phyloP scores from a whole-genome alignment of 768 basidiomycete species.

The Pholiota conissans region DNA sequence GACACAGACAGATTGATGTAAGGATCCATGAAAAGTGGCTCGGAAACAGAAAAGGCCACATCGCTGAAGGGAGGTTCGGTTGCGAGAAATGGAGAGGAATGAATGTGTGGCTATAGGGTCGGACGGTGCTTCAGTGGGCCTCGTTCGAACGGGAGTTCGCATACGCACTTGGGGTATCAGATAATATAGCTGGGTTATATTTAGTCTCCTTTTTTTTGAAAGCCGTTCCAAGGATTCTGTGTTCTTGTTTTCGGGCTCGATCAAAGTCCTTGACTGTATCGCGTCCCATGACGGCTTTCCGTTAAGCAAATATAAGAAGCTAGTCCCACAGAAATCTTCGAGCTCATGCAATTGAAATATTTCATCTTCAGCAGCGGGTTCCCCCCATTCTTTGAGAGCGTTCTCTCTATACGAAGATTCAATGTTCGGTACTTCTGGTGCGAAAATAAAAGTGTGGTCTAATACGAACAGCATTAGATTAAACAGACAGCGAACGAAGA shows the following conservation, averaged over 20 bases:
- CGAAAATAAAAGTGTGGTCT: neutral
- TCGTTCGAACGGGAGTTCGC: neutral
- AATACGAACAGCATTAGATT: neutral
- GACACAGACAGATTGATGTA: conserved; percentile 22
- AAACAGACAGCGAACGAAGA: neutral
- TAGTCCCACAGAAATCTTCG: conserved; percentile 36
- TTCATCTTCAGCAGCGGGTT: conserved; percentile 30
- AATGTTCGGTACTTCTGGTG: neutral
- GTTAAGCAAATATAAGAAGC: neutral
- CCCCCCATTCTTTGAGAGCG: conserved; percentile 39
- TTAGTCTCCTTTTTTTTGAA: conserved; percentile 34
- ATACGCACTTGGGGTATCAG: conserved; percentile 46
- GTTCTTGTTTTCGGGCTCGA: neutral
- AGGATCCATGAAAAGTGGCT: conserved; percentile 37
- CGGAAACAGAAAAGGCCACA: conserved; percentile 32
- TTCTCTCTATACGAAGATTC: neutral
- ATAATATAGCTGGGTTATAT: conserved; percentile 32
- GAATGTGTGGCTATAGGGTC: conserved; percentile 35
- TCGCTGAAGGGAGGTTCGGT: conserved; percentile 21
- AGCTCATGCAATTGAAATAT: conserved; percentile 36
- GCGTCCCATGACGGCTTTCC: neutral
- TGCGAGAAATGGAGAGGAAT: conserved; percentile 25
- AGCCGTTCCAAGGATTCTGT: neutral
- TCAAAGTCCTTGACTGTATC: neutral
- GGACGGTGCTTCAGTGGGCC: conserved; percentile 18